phyloP scores from a whole-genome alignment of 2,329 filamentous ascomycete species.

The Fusarium sp. region DNA sequence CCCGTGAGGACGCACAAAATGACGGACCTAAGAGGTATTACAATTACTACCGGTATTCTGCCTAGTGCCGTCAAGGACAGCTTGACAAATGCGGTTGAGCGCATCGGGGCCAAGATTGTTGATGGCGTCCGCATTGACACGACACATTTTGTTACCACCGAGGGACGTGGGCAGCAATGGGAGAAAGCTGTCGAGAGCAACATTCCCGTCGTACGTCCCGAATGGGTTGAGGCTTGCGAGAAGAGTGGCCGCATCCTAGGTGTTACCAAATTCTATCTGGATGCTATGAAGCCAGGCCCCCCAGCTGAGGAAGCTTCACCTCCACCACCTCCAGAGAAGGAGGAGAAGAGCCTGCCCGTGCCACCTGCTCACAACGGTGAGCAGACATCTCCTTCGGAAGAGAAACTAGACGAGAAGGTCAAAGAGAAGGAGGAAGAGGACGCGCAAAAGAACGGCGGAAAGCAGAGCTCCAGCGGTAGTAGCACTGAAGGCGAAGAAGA shows the following conservation, averaged over 20 bases:
- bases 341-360: slow-evolving; percentile 45
- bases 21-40: slow-evolving; percentile 96
- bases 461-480: slow-evolving; percentile 32
- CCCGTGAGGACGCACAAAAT: slow-evolving; percentile 95
- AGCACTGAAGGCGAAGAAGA: slow-evolving; percentile 38
- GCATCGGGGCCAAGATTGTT: slow-evolving; percentile 91
- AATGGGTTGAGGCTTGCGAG: slow-evolving; percentile 98
- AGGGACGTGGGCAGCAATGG: slow-evolving; percentile 89
- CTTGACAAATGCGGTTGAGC: slow-evolving; percentile 78
- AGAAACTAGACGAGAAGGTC: slow-evolving; percentile 43
- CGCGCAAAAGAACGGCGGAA: slow-evolving; percentile 30
- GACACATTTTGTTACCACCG: slow-evolving; percentile 97
- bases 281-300: slow-evolving; percentile 70
- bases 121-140: slow-evolving; percentile 95
- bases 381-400: slow-evolving; percentile 39
- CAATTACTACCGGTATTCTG: slow-evolving; percentile 89
- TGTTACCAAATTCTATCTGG: slow-evolving; percentile 94
- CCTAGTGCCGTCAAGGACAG: slow-evolving; percentile 77
- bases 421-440: slow-evolving; percentile 38
- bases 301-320: slow-evolving; percentile 48
- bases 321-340: slow-evolving; percentile 47
- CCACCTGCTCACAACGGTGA: slow-evolving; percentile 37
- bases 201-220: slow-evolving; percentile 93
- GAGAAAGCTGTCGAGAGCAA: slow-evolving; percentile 98
- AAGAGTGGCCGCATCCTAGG: slow-evolving; percentile 91